phyloP scores from a whole-genome alignment of 768 basidiomycete genomes.

The Tulasnella sp. region DNA sequence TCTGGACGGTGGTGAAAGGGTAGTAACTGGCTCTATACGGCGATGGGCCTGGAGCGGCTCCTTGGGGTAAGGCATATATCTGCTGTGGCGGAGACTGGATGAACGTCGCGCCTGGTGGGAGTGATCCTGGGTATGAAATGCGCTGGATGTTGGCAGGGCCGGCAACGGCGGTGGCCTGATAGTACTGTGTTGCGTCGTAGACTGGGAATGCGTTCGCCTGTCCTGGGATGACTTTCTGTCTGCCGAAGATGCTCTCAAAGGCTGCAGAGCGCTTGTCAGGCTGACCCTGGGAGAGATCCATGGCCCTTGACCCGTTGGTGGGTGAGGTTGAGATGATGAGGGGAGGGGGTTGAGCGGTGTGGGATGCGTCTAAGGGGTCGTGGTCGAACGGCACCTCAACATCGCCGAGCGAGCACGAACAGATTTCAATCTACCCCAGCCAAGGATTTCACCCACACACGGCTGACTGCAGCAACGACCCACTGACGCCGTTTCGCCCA shows the following conservation, averaged over 20 bases:
- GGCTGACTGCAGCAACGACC: neutral
- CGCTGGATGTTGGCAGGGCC: neutral
- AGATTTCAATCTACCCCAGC: neutral
- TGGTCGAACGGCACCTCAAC: neutral
- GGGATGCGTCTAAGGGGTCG: neutral
- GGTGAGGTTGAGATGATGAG: neutral
- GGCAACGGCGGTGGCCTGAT: neutral
- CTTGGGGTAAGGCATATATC: neutral
- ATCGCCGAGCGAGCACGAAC: neutral
- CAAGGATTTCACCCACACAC: neutral
- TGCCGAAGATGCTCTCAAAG: conserved; percentile 11
- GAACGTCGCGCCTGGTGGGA: neutral
- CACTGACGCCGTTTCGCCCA: neutral
- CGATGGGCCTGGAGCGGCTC: neutral
- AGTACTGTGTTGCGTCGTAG: conserved; percentile 7
- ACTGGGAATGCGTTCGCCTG: neutral
- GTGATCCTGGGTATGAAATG: conserved; percentile 4
- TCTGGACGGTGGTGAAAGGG: neutral
- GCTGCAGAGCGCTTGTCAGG: conserved; percentile 11
- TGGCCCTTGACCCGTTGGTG: neutral
- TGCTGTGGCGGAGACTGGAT: neutral
- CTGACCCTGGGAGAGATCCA: neutral
- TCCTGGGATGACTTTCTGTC: neutral
- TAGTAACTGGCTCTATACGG: conserved; percentile 1
- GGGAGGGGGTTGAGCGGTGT: neutral